phyloP scores from a whole-genome alignment of 2,329 filamentous ascomycete species.

The Dryadomyces quercivorus region DNA sequence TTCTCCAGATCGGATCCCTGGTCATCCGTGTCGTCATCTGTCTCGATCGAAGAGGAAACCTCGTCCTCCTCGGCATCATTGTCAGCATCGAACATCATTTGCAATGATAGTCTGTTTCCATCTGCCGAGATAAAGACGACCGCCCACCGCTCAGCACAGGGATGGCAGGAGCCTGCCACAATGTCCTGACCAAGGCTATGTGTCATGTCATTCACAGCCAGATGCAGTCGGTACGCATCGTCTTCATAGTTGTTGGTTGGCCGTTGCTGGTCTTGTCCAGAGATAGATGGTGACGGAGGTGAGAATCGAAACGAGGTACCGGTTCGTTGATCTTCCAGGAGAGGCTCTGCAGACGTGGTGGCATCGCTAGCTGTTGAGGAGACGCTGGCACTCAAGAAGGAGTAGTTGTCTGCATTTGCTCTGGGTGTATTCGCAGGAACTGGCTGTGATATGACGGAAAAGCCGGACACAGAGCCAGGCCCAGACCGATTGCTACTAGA shows the following conservation, averaged over 20 bases:
- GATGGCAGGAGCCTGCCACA: slow-evolving; percentile 58
- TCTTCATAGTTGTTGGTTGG: slow-evolving; percentile 45
- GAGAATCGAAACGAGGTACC: slow-evolving; percentile 41
- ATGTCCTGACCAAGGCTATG: slow-evolving; percentile 52
- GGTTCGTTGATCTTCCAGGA: slow-evolving; percentile 42
- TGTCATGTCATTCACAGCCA: slow-evolving; percentile 59
- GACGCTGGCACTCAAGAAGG: slow-evolving; percentile 59
- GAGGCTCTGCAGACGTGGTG: slow-evolving; percentile 52
- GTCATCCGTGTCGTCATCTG: slow-evolving; percentile 43
- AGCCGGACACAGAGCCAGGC: slow-evolving; percentile 56
- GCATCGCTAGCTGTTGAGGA: slow-evolving; percentile 61
- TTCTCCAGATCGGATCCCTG: slow-evolving; percentile 48
- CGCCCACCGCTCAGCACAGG: slow-evolving; percentile 73
- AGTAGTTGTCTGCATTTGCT: slow-evolving; percentile 52
- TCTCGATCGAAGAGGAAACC: slow-evolving; percentile 46
- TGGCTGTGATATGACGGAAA: slow-evolving; percentile 53
- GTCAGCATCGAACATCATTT: slow-evolving; percentile 61
- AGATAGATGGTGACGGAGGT: slow-evolving; percentile 25
- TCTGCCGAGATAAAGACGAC: slow-evolving; percentile 68
- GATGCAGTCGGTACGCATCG: slow-evolving; percentile 51
- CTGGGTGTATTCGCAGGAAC: slow-evolving; percentile 48
- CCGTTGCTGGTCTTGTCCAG: slow-evolving; percentile 24
- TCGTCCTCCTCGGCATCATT: slow-evolving; percentile 53
- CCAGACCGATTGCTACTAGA: slow-evolving; percentile 52
- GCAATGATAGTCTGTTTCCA: slow-evolving; percentile 55